phyloP scores from a whole-genome alignment of 768 basidiomycete genomes.

The Mycena floridula region DNA sequence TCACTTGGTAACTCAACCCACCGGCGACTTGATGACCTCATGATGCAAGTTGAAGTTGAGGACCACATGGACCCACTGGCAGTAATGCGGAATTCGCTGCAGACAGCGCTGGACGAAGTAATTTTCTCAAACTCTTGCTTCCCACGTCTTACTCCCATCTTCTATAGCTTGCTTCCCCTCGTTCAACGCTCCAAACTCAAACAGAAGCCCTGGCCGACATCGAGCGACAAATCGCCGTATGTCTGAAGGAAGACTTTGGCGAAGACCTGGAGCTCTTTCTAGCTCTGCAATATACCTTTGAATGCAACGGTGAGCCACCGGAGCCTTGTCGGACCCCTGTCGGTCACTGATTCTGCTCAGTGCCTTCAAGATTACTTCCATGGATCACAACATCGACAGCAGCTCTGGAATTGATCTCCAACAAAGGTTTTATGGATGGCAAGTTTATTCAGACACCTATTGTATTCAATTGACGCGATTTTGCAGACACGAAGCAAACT shows the following conservation, averaged over 20 bases:
- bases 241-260: slow-evolving; percentile 31
- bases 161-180: neutral
- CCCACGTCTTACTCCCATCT: no score
- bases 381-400: slow-evolving; percentile 53
- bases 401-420: slow-evolving; percentile 43
- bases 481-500: slow-evolving; percentile 35
- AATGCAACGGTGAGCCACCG: slow-evolving; percentile 67
- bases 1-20: no score
- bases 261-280: slow-evolving; percentile 50
- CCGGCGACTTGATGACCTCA: no score
- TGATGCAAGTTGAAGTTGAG: no score
- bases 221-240: slow-evolving; percentile 49
- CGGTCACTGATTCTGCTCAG: slow-evolving; percentile 25
- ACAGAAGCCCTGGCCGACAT: slow-evolving; percentile 49
- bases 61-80: neutral
- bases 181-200: no score
- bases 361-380: slow-evolving; percentile 56
- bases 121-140: no score
- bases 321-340: neutral
- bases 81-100: neutral
- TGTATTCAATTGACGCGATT: slow-evolving; percentile 5
- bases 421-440: slow-evolving; percentile 40
- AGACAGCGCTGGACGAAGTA: slow-evolving; percentile 58
- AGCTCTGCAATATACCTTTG: slow-evolving; percentile 70
- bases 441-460: slow-evolving; percentile 21